Evolutionary conservation across 139 green algal genomes (phyloP), one percentile per base, ranked within the genome.

Genomic region (Chlorella ohadii): DNA sequence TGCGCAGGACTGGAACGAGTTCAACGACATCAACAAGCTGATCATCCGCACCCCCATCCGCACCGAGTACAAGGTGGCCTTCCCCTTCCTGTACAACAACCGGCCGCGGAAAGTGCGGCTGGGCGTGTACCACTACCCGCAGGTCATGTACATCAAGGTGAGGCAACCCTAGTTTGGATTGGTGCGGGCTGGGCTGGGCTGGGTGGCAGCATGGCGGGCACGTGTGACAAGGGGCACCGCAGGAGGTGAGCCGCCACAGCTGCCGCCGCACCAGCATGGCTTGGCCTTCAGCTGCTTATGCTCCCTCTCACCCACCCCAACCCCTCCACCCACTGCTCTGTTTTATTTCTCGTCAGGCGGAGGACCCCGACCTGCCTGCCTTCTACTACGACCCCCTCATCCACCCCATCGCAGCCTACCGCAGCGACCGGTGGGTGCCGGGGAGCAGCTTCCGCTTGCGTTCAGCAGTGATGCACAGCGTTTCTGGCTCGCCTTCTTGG

Each of bases 11-110:
- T 99, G 97, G 97, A 99, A 99, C 88, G 97, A 99, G 93, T 99
- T 99, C 92, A 99, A 99, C 88, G 97, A 99, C 91, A 99, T 99
- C 90, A 98, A 98, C 94, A 99, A 99, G 95, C 95, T 99, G 84
- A 99, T 99, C 94, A 99, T 99, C 87, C 92, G 97, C 47, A 93
- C 90, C 1, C 95, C 94, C 65, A 94, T 98, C 79, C 87, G 95
- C 72, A 98, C 96, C 28, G 96, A 97, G 88, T 98, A 98, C 91
- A 93, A 94, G 86, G 94, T 99, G 55, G 97, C 97, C 19, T 99
- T 99, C 91, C 97, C 97, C 34, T 98, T 98, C 93, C 91, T 99
- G 89, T 99, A 99, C 96, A 99, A 99, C 93, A 99, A 98, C 93
- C 86, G 97, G 28, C 97, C 97, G 15, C 90, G 97, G 78, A 98